Evolutionary conservation across 257 asterid species (phyloP).

Genomic region (Solanum piurae): DNA sequence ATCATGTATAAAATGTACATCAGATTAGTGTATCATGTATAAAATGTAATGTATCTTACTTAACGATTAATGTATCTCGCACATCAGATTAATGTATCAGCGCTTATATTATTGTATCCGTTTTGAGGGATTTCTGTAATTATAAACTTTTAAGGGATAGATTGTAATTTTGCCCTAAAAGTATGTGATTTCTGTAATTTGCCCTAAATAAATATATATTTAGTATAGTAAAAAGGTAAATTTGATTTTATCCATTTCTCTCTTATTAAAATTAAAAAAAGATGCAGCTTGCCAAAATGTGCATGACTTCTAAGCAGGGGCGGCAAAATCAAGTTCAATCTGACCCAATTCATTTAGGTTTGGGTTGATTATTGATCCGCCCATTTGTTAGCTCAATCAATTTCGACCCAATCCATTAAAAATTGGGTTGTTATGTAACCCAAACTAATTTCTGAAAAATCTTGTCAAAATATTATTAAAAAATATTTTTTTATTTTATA

Average conservation of each 20-base stretch:
- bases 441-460: not conserved
- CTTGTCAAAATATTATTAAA: no score
- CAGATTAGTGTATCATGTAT: no score
- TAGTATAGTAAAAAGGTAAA: not conserved
- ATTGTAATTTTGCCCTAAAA: no score
- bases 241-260: not conserved
- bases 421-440: not conserved
- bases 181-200: no score
- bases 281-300: not conserved
- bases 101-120: no score
- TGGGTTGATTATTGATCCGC: not conserved
- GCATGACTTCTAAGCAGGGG: not conserved
- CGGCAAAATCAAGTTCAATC: not conserved
- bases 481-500: no score
- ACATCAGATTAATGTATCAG: no score
- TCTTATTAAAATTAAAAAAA: not conserved
- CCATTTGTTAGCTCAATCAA: not conserved
- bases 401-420: not conserved
- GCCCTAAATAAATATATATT: not conserved
- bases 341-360: not conserved
- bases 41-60: no score
- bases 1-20: no score
- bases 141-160: no score
- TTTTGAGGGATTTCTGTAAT: no score
- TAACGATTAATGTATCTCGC: no score